Conservation (phyloP, 129 eudicot species). For the Kitagawia praeruptora region DNA sequence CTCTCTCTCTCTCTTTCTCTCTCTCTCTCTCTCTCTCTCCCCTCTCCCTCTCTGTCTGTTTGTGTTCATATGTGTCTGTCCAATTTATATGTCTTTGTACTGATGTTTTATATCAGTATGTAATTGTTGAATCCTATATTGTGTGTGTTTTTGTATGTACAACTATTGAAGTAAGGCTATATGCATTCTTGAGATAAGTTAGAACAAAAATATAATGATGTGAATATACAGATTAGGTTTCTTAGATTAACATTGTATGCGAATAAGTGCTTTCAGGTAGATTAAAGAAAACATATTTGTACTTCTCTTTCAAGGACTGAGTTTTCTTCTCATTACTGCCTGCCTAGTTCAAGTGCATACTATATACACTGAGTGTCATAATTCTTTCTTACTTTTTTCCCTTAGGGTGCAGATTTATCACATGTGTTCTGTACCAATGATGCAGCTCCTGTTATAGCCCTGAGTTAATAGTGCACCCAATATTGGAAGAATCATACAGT, state of each 20-base stretch:
- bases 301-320: not conserved
- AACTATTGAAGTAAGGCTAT: not conserved
- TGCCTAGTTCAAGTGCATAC: not conserved
- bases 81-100: too few relatives aligned
- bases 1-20: too few relatives aligned
- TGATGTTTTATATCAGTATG: too few relatives aligned
- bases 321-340: not conserved
- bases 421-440: conserved; percentile 95
- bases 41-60: too few relatives aligned
- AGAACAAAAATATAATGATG: not conserved
- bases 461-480: conserved; percentile 94
- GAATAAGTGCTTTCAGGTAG: not conserved
- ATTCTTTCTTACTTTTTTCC: not conserved
- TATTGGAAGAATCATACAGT: conserved; percentile 87
- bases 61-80: too few relatives aligned
- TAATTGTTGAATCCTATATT: too few relatives aligned
- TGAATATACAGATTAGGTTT: not conserved
- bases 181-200: not conserved
- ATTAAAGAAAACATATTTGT: not conserved
- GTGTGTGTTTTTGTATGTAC: too few relatives aligned
- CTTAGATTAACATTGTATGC: too few relatives aligned
- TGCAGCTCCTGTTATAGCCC: conserved; percentile 96
- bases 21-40: too few relatives aligned
- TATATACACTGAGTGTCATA: not conserved
- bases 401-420: conserved; percentile 95